Conservation (phyloP, 306 rosid species). For the Dryas drummondii region DNA sequence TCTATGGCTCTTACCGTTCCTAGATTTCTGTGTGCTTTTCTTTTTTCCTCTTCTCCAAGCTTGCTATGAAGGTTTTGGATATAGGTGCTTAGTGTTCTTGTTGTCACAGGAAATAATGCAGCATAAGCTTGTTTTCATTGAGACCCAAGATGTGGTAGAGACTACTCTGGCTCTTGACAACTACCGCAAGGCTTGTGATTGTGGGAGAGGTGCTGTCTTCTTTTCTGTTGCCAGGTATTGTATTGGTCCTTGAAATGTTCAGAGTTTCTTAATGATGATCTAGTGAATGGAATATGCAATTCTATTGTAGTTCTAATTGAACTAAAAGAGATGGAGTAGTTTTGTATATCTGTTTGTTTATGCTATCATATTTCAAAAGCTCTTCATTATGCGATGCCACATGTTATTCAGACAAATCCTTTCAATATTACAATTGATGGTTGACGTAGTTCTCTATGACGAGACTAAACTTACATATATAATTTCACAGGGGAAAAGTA, state of each 20-base stretch:
- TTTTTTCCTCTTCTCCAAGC: background rate
- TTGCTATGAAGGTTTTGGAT: constrained; percentile 11
- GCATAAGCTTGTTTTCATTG: constrained; percentile 90
- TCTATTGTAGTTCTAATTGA: background rate
- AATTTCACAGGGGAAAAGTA: constrained; percentile 74
- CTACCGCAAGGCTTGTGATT: constrained; percentile 94
- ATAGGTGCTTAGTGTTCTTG: constrained; percentile 24
- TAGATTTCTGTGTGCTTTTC: background rate
- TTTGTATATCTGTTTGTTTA: background rate
- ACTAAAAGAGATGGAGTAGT: background rate
- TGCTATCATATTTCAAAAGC: background rate
- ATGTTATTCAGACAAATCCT: background rate
- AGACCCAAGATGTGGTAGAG: constrained; percentile 95
- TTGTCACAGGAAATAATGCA: constrained; percentile 89
- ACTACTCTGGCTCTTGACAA: constrained; percentile 96
- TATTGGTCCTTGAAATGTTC: constrained; percentile 13
- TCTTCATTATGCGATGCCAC: background rate
- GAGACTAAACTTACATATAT: constrained; percentile 1
- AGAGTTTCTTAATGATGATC: background rate
- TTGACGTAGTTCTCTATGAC: background rate
- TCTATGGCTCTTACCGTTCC: constrained; percentile 16
- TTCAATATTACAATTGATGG: background rate
- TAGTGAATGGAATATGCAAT: background rate
- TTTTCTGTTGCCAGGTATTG: constrained; percentile 90
- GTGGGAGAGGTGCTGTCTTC: constrained; percentile 98